phyloP scores from a whole-genome alignment of 129 eudicot genomes.

The Pseudognaphalium luteoalbum region DNA sequence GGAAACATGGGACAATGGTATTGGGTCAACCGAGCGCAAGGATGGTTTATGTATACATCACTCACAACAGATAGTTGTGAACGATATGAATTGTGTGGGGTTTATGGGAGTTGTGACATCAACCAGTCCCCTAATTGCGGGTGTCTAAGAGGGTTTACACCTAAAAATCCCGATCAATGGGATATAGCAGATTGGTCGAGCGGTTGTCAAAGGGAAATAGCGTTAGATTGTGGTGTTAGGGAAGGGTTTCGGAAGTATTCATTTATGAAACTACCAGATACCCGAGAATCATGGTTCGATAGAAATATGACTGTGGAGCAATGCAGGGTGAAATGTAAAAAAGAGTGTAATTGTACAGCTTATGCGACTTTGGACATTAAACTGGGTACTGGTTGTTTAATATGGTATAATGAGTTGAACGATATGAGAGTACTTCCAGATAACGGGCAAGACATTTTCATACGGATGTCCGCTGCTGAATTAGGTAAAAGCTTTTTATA shows the following conservation, averaged over 20 bases:
- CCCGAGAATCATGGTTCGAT: constrained; percentile 16
- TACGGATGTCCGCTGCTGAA: constrained; percentile 28
- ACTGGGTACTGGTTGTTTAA: constrained; percentile 28
- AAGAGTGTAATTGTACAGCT: constrained; percentile 51
- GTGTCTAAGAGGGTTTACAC: constrained; percentile 43
- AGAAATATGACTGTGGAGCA: constrained; percentile 25
- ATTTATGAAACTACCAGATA: constrained; percentile 45
- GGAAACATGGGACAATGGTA: not conserved
- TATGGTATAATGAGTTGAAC: constrained; percentile 32
- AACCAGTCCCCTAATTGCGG: constrained; percentile 30
- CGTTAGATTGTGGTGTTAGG: constrained; percentile 32
- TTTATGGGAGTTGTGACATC: constrained; percentile 40
- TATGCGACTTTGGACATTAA: constrained; percentile 18
- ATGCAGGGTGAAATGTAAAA: constrained; percentile 41
- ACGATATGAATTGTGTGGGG: constrained; percentile 31
- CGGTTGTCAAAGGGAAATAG: constrained; percentile 40
- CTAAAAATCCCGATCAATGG: constrained; percentile 37
- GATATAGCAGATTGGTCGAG: constrained; percentile 39
- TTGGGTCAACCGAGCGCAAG: not conserved
- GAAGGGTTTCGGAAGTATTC: constrained; percentile 40
- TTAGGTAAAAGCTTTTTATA: constrained; percentile 4
- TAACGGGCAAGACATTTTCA: constrained; percentile 28
- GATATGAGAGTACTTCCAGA: constrained; percentile 20
- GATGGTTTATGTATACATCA: not conserved
- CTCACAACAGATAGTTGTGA: not conserved